Conservation (phyloP, 768 basidiomycete species). For the Suillus brevipes region DNA sequence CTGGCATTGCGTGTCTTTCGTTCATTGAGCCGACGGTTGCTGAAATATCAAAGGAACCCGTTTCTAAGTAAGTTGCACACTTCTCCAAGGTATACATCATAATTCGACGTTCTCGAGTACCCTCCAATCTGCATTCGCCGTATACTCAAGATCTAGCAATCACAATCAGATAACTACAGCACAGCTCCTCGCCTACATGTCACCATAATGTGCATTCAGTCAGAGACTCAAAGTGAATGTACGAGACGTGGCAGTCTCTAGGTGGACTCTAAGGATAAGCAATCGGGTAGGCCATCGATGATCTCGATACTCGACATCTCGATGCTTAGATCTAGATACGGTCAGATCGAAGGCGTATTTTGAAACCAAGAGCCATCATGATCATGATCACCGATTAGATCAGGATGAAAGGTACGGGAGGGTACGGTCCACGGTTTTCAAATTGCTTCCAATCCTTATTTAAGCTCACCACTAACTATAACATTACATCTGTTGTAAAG, state of each 20-base stretch:
- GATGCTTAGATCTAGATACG: not conserved
- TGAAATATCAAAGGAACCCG: not conserved
- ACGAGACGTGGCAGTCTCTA: not conserved
- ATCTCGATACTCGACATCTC: not conserved
- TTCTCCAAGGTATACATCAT: not conserved
- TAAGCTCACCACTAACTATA: not conserved
- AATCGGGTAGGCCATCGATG: not conserved
- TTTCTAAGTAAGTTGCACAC: not conserved
- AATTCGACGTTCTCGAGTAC: not conserved
- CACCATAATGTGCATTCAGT: not conserved
- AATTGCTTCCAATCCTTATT: not conserved
- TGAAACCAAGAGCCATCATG: not conserved
- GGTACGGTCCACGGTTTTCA: not conserved
- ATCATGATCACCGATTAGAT: conserved; percentile 1
- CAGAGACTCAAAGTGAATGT: too few species aligned
- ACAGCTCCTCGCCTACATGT: not conserved
- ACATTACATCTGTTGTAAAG: not conserved
- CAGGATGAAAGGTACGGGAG: not conserved
- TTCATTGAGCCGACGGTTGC: not conserved
- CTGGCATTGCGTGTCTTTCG: not conserved
- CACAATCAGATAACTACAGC: not conserved
- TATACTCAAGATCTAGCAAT: not conserved
- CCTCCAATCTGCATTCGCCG: not conserved
- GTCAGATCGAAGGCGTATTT: not conserved
- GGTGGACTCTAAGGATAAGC: not conserved